Percentiles rank a stretch among this genome's conserved stretches.
These are phyloP conservation scores for Jackrogersella minutella DNA, from an alignment of 495 filamentous ascomycete genomes.

Conservation along the genomic window DNA sequence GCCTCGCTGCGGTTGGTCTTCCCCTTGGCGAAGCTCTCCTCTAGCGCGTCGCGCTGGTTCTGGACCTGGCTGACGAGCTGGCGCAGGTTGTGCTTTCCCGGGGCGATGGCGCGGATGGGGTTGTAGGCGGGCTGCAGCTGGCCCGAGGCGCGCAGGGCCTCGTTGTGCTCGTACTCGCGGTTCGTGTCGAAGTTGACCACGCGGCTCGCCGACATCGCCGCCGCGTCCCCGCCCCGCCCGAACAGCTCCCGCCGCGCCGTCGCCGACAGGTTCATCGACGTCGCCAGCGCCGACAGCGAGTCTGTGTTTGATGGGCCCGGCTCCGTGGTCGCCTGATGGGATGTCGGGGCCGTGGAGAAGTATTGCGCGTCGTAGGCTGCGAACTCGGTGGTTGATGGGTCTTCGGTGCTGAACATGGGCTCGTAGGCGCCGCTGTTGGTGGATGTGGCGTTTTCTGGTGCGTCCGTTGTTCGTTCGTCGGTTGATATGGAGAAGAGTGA, in stretches of 20 bases:
- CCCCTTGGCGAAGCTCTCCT: conserved; percentile 85
- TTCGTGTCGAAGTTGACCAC: conserved; percentile 87
- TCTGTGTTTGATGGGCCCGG: conserved; percentile 28
- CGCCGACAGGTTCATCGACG: conserved; percentile 76
- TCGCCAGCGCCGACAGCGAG: conserved; percentile 67
- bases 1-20: conserved; percentile 79
- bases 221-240: conserved; percentile 61
- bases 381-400: conserved; percentile 42
- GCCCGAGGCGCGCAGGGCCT: conserved; percentile 71
- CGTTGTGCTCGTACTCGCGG: conserved; percentile 83
- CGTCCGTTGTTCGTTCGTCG: conserved; percentile 36
- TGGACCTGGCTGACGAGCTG: conserved; percentile 84
- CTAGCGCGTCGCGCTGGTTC: conserved; percentile 80
- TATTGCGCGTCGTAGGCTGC: conserved; percentile 49
- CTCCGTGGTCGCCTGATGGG: conserved; percentile 26
- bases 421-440: conserved; percentile 48
- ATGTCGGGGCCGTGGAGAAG: conserved; percentile 25
- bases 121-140: conserved; percentile 69
- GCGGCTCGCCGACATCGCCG: conserved; percentile 47
- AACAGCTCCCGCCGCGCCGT: conserved; percentile 82
- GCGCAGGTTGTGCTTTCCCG: conserved; percentile 86
- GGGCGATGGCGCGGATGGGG: conserved; percentile 82
- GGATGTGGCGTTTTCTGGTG: conserved; percentile 13
- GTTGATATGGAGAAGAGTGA: conserved; percentile 58
- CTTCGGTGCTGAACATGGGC: conserved; percentile 47